A percentile compares a stretch with the other conserved stretches of the same genome.
Evolutionary conservation across 2,329 filamentous ascomycete species (phyloP).

Genomic region (Torrubiella hemipterigena): DNA sequence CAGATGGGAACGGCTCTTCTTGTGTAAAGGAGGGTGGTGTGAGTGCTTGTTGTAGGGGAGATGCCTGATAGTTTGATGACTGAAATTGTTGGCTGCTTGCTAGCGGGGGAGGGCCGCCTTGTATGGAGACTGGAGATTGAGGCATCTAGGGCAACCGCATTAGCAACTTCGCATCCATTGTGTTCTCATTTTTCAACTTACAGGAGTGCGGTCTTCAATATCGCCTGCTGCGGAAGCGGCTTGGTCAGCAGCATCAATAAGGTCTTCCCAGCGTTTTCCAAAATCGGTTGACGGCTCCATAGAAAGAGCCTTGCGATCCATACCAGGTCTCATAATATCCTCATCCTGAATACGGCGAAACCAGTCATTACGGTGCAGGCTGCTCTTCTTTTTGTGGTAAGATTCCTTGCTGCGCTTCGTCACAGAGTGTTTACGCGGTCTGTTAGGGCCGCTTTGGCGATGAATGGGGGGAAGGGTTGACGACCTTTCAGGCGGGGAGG

Average conservation of each 20-base stretch:
- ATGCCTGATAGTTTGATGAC: constrained; percentile 65
- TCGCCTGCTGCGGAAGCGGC: constrained; percentile 80
- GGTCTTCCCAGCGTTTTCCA: constrained; percentile 89
- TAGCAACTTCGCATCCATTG: background rate
- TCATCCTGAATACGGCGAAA: constrained; percentile 50
- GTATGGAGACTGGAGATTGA: constrained; percentile 52
- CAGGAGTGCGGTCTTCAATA: constrained; percentile 78
- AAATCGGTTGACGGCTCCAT: constrained; percentile 73
- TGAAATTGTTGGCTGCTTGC: constrained; percentile 48
- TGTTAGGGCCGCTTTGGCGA: constrained; percentile 54
- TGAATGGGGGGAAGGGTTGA: constrained; percentile 80
- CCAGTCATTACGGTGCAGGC: constrained; percentile 55
- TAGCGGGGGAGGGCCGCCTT: constrained; percentile 49
- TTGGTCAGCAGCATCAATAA: constrained; percentile 72
- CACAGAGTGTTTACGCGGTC: constrained; percentile 77
- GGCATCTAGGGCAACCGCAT: constrained; percentile 37
- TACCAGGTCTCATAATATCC: constrained; percentile 50
- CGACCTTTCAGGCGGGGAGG: constrained; percentile 75
- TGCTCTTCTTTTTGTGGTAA: constrained; percentile 72
- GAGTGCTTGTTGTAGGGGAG: constrained; percentile 78
- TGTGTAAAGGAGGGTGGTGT: constrained; percentile 71
- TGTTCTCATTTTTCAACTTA: constrained; percentile 43
- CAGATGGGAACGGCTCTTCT: constrained; percentile 77
- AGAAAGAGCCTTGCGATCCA: constrained; percentile 75
- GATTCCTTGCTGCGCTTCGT: constrained; percentile 64